These are phyloP conservation scores for Syncephalastrum sp. DNA, from an alignment of 371 early-diverging fungal genomes.

Conservation along the genomic window DNA sequence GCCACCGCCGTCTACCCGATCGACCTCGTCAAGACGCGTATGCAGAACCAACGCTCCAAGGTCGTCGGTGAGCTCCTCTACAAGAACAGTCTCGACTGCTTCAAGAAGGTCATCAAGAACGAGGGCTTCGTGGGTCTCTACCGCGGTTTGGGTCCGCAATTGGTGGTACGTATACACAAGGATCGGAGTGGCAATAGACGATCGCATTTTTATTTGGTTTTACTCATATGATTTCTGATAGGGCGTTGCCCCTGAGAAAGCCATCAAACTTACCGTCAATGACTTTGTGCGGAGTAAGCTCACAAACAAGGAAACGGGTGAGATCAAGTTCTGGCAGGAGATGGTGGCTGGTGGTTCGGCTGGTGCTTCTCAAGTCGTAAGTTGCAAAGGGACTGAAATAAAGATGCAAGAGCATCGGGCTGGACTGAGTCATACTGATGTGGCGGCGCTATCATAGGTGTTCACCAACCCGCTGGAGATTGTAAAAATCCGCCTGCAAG, in stretches of 20 bases:
- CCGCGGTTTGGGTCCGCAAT: slow-evolving; percentile 94
- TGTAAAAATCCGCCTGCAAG: slow-evolving; percentile 96
- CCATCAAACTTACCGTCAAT: slow-evolving; percentile 97
- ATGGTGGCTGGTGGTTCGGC: slow-evolving; percentile 88
- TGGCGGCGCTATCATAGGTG: slow-evolving; percentile 15
- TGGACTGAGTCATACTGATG: neutral
- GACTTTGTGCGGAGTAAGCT: slow-evolving; percentile 84
- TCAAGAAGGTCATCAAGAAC: slow-evolving; percentile 89
- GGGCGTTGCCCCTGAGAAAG: slow-evolving; percentile 98
- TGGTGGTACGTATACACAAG: slow-evolving; percentile 67
- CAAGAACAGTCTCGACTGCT: slow-evolving; percentile 93
- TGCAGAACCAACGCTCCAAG: slow-evolving; percentile 96
- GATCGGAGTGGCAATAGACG: neutral
- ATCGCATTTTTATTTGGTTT: too few relatives aligned
- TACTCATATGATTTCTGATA: slow-evolving; percentile 10
- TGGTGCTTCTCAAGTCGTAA: slow-evolving; percentile 90
- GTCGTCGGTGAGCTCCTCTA: slow-evolving; percentile 92
- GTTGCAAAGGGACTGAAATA: neutral
- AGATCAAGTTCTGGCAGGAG: slow-evolving; percentile 77
- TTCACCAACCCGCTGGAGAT: slow-evolving; percentile 97
- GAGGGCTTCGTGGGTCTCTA: slow-evolving; percentile 93
- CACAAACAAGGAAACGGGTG: slow-evolving; percentile 67
- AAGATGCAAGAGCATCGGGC: neutral
- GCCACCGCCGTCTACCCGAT: slow-evolving; percentile 97
- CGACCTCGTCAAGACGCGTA: slow-evolving; percentile 96